Evolutionary conservation across 768 basidiomycete species (phyloP).

Genomic region (Leucogyrophana mollusca): DNA sequence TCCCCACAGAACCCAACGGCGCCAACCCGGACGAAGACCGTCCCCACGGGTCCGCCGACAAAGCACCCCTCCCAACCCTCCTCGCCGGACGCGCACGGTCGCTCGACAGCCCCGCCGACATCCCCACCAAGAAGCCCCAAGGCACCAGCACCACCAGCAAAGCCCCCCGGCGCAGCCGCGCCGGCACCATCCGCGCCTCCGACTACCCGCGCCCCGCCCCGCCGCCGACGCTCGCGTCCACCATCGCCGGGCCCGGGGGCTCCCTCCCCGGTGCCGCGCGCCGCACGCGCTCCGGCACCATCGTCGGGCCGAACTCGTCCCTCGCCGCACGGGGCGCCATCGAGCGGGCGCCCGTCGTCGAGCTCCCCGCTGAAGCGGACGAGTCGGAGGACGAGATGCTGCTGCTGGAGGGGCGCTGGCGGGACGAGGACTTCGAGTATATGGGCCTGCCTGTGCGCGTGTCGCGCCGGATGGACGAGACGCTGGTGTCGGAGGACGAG

Average conservation of each 20-base stretch:
- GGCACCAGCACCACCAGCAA: constrained; percentile 9
- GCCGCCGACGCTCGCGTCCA: neutral
- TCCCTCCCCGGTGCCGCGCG: constrained; percentile 20
- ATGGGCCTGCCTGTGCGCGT: constrained; percentile 13
- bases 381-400: constrained; percentile 24
- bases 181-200: constrained; percentile 51
- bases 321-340: constrained; percentile 10
- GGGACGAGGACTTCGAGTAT: constrained; percentile 17
- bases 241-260: neutral
- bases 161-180: constrained; percentile 36
- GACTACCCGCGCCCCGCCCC: constrained; percentile 29
- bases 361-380: neutral
- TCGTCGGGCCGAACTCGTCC: constrained; percentile 32
- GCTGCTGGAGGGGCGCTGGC: constrained; percentile 17
- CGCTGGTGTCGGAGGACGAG: constrained; percentile 21
- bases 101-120: constrained; percentile 12
- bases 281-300: constrained; percentile 50
- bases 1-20: neutral
- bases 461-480: neutral
- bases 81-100: constrained; percentile 18
- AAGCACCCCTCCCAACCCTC: neutral
- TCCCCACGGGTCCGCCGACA: constrained; percentile 4
- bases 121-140: constrained; percentile 10
- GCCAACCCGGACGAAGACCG: neutral
- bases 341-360: neutral